These are phyloP conservation scores for Neonectria hederae DNA, from an alignment of 2,329 filamentous ascomycete genomes.

Conservation along the genomic window DNA sequence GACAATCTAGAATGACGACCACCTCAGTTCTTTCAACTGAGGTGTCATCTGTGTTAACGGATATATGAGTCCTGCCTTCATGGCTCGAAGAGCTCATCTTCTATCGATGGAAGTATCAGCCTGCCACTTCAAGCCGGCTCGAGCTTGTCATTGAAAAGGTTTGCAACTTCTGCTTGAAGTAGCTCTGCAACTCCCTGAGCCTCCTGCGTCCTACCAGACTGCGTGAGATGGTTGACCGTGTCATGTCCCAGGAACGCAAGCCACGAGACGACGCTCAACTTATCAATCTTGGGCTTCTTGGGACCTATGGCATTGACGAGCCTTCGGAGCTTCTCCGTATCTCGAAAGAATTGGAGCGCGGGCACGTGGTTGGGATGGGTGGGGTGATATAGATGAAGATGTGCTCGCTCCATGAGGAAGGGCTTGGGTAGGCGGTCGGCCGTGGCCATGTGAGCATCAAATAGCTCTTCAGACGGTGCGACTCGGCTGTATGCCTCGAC, in stretches of 20 bases:
- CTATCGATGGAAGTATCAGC: not conserved
- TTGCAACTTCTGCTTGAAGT: slow-evolving; percentile 49
- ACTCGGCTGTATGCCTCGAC: slow-evolving; percentile 58
- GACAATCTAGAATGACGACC: not conserved
- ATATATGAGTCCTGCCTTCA: not conserved
- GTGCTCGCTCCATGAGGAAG: slow-evolving; percentile 58
- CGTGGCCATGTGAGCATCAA: slow-evolving; percentile 62
- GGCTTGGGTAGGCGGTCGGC: slow-evolving; percentile 51
- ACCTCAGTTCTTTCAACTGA: not conserved
- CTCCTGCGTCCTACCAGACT: slow-evolving; percentile 52
- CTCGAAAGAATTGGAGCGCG: slow-evolving; percentile 58
- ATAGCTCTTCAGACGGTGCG: slow-evolving; percentile 58
- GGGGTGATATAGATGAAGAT: slow-evolving; percentile 65
- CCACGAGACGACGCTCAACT: slow-evolving; percentile 48
- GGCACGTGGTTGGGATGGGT: slow-evolving; percentile 57
- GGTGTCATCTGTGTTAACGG: not conserved
- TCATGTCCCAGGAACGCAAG: slow-evolving; percentile 56
- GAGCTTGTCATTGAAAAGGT: slow-evolving; percentile 39
- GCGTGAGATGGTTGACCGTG: slow-evolving; percentile 56
- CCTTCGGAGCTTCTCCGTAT: slow-evolving; percentile 44
- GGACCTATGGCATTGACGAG: slow-evolving; percentile 39
- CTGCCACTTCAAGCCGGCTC: slow-evolving; percentile 33
- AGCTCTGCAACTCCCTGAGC: slow-evolving; percentile 53
- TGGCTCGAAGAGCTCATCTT: too few species aligned
- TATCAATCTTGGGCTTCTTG: slow-evolving; percentile 42